Evolutionary conservation across 768 basidiomycete genomes (phyloP).

Genomic region (Termitomyces sp.): DNA sequence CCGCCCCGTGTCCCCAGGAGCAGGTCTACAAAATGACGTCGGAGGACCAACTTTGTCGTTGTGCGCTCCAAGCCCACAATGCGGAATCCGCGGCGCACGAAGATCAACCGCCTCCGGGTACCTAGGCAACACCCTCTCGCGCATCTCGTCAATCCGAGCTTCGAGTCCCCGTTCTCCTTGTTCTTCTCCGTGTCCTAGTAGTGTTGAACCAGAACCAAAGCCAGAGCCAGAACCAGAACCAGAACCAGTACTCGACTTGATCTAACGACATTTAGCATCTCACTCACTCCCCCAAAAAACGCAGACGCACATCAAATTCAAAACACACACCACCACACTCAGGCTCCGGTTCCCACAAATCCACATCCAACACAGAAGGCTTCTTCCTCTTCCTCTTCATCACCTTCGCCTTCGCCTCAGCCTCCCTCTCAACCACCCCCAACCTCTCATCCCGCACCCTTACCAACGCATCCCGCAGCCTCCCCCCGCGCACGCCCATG

Average conservation of each 20-base stretch:
- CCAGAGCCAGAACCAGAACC: no score
- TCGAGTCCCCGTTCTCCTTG: conserved; percentile 9
- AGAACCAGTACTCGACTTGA: no score
- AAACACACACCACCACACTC: not conserved
- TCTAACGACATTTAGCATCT: no score
- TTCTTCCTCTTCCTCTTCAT: not conserved
- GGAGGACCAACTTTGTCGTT: no score
- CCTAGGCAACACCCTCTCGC: conserved; percentile 17
- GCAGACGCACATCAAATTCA: not conserved
- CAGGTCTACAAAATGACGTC: no score
- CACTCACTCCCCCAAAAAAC: no score
- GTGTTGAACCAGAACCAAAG: no score
- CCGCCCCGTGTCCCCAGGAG: no score
- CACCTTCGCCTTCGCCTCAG: not conserved
- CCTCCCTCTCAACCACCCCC: not conserved
- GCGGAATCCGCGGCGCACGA: conserved; percentile 1
- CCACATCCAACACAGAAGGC: not conserved
- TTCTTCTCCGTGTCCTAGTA: no score
- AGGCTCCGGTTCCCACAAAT: not conserved
- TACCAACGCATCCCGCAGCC: conserved; percentile 17
- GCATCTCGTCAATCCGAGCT: conserved; percentile 22
- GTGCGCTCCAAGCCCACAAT: not conserved
- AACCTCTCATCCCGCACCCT: conserved; percentile 1
- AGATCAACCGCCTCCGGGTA: conserved; percentile 22
- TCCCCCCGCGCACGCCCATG: no score